Conservation (phyloP, 768 basidiomycete species). For the Paxillus ammoniavirescens region DNA sequence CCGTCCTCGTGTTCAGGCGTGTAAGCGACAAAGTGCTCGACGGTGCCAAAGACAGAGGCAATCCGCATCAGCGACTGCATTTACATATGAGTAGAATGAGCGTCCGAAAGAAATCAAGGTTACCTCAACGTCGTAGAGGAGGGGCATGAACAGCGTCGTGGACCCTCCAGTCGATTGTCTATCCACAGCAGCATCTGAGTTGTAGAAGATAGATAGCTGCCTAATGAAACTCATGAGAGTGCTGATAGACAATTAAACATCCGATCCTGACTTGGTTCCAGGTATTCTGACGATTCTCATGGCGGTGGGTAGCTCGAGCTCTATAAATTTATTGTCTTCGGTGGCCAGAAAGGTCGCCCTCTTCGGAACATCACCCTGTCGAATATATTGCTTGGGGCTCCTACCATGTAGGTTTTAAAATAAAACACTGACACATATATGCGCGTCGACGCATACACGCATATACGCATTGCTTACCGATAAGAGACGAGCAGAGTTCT, state of each 20-base stretch:
- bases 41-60: constrained; percentile 56
- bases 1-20: constrained; percentile 15
- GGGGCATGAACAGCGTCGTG: constrained; percentile 50
- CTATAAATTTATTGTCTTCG: constrained; percentile 30
- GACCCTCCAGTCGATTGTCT: constrained; percentile 7
- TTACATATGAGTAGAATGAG: constrained; percentile 6
- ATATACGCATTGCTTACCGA: constrained; percentile 40
- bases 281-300: constrained; percentile 60
- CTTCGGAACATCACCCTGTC: constrained; percentile 13
- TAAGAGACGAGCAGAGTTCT: constrained; percentile 75
- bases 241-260: not conserved
- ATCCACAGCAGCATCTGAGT: constrained; percentile 48
- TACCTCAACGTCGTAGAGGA: constrained; percentile 62
- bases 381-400: constrained; percentile 22
- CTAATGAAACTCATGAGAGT: constrained; percentile 19
- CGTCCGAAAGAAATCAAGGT: constrained; percentile 9
- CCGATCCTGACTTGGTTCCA: constrained; percentile 47
- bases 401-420: constrained; percentile 2
- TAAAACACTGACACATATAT: constrained; percentile 16
- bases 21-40: constrained; percentile 54
- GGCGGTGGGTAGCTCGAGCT: constrained; percentile 52
- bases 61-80: constrained; percentile 51
- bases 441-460: constrained; percentile 11
- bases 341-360: constrained; percentile 11
- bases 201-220: constrained; percentile 48